Conservation (phyloP, 208 protist genomes). For the Leishmania turanica region DNA sequence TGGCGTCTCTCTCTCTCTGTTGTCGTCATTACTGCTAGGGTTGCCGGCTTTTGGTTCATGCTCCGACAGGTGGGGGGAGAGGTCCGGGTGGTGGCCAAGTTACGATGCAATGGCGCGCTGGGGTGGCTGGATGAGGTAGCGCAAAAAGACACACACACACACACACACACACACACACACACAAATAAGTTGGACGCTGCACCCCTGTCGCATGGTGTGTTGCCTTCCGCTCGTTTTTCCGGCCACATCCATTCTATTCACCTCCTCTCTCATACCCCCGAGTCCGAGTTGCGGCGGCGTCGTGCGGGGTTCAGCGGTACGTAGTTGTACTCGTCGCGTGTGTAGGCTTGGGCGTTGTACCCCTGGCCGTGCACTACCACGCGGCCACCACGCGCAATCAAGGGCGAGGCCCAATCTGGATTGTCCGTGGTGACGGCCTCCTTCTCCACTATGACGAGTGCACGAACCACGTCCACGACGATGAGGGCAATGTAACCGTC, state of each 20-base stretch:
- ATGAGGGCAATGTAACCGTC: slow-evolving; percentile 61
- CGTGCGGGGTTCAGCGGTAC: slow-evolving; percentile 17
- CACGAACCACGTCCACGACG: slow-evolving; percentile 65
- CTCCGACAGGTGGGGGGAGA: background rate
- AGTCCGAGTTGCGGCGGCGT: slow-evolving; percentile 10
- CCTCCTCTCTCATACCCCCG: background rate
- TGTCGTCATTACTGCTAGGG: background rate
- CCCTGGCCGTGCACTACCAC: slow-evolving; percentile 44
- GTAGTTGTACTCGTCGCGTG: slow-evolving; percentile 37
- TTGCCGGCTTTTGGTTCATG: background rate
- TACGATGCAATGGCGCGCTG: background rate
- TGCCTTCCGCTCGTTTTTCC: background rate
- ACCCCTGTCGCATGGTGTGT: background rate
- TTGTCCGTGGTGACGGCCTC: slow-evolving; percentile 46
- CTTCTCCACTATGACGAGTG: slow-evolving; percentile 68
- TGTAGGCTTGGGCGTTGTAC: slow-evolving; percentile 51
- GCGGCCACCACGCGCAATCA: slow-evolving; percentile 31
- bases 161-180: background rate
- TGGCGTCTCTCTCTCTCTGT: no score
- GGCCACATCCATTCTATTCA: background rate
- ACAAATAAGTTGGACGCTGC: background rate
- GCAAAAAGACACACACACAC: background rate
- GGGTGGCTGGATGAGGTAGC: background rate
- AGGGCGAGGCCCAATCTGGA: slow-evolving; percentile 41
- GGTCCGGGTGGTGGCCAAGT: background rate